These are phyloP conservation scores for Solanum etuberosum DNA, from an alignment of 257 asterid species.

Conservation along the genomic window DNA sequence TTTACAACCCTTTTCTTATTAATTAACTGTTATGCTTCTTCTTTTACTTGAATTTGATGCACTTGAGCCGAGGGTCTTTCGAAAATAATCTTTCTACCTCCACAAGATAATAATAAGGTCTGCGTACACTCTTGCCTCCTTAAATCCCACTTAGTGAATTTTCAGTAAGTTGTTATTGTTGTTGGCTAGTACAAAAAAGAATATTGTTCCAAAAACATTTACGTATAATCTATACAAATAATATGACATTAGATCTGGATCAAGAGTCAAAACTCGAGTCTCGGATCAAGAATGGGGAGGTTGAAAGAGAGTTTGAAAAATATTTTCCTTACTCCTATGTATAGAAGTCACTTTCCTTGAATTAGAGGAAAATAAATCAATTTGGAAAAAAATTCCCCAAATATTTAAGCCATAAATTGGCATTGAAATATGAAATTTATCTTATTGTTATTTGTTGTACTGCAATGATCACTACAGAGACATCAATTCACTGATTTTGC, in stretches of 20 bases:
- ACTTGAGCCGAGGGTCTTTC: background rate
- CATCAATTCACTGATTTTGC: background rate
- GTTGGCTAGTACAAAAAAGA: background rate
- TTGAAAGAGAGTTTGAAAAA: background rate
- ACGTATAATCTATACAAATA: background rate
- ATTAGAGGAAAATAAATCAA: background rate
- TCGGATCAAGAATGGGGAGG: background rate
- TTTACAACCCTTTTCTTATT: background rate
- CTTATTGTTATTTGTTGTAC: background rate
- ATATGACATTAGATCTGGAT: background rate
- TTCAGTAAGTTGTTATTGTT: background rate
- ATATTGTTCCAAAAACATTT: background rate
- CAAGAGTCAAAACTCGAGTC: background rate
- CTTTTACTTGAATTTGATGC: background rate
- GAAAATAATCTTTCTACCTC: background rate
- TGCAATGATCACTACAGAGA: background rate
- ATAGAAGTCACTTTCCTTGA: background rate
- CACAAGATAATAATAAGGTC: background rate
- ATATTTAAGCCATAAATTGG: background rate
- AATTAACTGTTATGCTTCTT: background rate
- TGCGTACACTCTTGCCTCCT: accelerated
- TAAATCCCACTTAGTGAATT: background rate
- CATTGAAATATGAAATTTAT: background rate
- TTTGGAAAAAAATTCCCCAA: background rate
- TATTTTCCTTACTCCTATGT: background rate